phyloP scores from a whole-genome alignment of 306 rosid species.

The Hylodesmum podocarpum region DNA sequence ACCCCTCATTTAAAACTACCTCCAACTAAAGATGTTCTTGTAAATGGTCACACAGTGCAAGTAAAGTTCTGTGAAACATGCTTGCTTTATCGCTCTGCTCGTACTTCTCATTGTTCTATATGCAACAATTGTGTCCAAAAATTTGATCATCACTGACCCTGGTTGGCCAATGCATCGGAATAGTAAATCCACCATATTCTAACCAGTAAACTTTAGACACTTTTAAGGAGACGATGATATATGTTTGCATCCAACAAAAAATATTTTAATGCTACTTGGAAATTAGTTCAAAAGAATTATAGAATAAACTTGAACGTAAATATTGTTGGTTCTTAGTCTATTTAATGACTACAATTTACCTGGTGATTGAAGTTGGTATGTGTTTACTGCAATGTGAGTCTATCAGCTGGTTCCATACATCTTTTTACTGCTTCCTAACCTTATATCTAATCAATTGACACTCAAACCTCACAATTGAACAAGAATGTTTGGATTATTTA shows the following conservation, averaged over 20 bases:
- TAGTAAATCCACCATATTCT: constrained; percentile 49
- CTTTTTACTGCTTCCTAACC: neutral
- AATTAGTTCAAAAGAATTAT: constrained; percentile 5
- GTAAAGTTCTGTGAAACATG: constrained; percentile 95
- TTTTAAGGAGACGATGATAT: neutral
- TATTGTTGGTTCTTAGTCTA: neutral
- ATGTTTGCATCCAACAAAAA: neutral
- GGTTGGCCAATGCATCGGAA: constrained; percentile 98
- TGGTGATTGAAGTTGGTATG: neutral
- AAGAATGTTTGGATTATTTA: neutral
- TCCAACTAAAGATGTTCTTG: constrained; percentile 67
- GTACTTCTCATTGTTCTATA: constrained; percentile 91
- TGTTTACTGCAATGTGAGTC: neutral
- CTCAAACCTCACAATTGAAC: neutral
- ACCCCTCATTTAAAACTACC: constrained; percentile 85
- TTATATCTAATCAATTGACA: neutral
- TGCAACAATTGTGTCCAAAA: constrained; percentile 94
- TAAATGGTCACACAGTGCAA: constrained; percentile 76
- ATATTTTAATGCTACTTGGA: constrained; percentile 14
- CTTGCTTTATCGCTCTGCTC: constrained; percentile 87
- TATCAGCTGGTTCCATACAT: neutral
- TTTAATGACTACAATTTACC: neutral
- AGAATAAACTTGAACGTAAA: neutral
- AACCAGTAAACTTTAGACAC: constrained; percentile 6
- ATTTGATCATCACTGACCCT: constrained; percentile 97